Evolutionary conservation across 805 yeast species (phyloP).

Genomic region (Wickerhamiella domercqiae): DNA sequence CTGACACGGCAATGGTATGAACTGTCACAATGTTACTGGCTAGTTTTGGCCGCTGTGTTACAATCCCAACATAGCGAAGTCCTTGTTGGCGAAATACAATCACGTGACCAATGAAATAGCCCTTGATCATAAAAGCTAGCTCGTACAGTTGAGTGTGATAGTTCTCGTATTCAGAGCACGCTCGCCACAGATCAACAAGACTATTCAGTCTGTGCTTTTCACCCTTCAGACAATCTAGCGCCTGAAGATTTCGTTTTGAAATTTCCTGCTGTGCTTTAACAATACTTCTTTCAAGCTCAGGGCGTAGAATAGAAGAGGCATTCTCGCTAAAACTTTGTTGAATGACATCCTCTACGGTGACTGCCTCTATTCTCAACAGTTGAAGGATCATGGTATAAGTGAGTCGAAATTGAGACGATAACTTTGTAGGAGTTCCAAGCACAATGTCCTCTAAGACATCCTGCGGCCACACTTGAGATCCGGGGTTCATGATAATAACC

Average conservation of each 20-base stretch:
- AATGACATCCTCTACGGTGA: constrained; percentile 93
- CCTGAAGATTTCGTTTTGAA: neutral
- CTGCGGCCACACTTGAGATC: constrained; percentile 20
- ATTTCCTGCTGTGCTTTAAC: constrained; percentile 22
- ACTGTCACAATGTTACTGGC: no score
- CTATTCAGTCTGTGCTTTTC: neutral
- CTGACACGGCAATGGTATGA: no score
- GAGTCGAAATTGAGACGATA: constrained; percentile 81
- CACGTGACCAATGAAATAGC: no score
- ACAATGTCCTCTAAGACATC: constrained; percentile 61
- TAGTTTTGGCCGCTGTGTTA: no score
- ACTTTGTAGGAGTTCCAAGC: constrained; percentile 77
- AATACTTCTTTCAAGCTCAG: constrained; percentile 65
- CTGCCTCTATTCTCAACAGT: constrained; percentile 78
- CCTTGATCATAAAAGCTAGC: no score
- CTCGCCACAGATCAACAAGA: no score
- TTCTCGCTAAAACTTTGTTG: constrained; percentile 91
- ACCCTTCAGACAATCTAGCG: neutral
- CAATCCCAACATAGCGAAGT: no score
- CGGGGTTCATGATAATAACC: constrained; percentile 69
- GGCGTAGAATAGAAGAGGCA: constrained; percentile 65
- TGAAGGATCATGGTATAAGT: constrained; percentile 91
- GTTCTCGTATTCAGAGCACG: no score
- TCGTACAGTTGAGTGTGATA: no score
- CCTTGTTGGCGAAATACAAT: no score